phyloP scores from a whole-genome alignment of 2,329 filamentous ascomycete species.

The Biscogniauxia mediterranea region DNA sequence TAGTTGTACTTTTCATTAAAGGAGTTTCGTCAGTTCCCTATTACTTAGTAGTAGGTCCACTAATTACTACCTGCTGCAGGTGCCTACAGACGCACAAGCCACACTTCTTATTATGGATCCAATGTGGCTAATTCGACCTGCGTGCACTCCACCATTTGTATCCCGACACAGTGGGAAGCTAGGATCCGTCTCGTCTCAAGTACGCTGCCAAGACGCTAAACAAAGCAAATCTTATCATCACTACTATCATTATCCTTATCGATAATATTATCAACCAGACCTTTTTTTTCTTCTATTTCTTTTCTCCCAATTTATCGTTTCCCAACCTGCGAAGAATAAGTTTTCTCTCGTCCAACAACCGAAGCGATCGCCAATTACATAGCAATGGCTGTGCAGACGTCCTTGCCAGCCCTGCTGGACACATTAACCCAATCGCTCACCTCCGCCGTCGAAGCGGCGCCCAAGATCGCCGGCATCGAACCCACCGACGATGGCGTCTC shows the following conservation, averaged over 20 bases:
- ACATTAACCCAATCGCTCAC: constrained; percentile 58
- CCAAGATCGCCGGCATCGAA: constrained; percentile 60
- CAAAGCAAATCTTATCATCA: neutral
- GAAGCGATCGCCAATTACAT: constrained; percentile 20
- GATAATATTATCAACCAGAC: constrained; percentile 2
- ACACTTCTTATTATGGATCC: neutral
- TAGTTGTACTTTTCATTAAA: neutral
- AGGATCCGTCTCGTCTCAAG: neutral
- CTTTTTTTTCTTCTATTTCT: constrained; percentile 7
- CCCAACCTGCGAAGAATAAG: neutral
- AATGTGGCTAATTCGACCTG: neutral
- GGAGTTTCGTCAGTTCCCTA: neutral
- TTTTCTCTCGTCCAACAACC: constrained; percentile 14
- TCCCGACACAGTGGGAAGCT: neutral
- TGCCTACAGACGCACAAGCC: too few relatives aligned
- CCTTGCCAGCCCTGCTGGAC: constrained; percentile 49
- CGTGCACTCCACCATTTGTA: neutral
- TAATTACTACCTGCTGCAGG: too few relatives aligned
- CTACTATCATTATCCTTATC: constrained; percentile 10
- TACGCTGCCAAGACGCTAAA: neutral
- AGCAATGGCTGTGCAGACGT: constrained; percentile 49
- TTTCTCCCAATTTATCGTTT: neutral
- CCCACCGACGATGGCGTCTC: constrained; percentile 87
- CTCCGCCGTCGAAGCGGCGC: constrained; percentile 65
- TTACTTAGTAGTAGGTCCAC: too few relatives aligned